phyloP scores from a whole-genome alignment of 2,329 filamentous ascomycete species.

The Colletotrichum costaricense region DNA sequence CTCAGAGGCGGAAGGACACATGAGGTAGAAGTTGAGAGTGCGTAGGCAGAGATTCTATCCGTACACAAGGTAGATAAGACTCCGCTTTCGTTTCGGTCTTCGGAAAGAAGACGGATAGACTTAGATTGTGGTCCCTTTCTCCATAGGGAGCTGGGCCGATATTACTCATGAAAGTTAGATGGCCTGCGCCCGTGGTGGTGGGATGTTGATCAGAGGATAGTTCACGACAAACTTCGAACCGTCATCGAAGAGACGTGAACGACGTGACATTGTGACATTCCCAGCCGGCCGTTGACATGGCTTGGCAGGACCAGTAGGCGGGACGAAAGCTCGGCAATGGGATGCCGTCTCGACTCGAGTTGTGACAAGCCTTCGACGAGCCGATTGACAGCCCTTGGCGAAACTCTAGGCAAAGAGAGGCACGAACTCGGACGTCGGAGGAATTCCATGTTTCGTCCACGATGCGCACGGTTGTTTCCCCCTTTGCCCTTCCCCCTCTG shows the following conservation, averaged over 20 bases:
- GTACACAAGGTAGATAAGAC: background rate
- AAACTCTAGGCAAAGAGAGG: slow-evolving; percentile 5
- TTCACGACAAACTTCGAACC: background rate
- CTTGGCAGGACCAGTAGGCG: slow-evolving; percentile 22
- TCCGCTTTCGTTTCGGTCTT: slow-evolving; percentile 19
- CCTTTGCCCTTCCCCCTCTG: background rate
- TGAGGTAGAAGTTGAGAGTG: background rate
- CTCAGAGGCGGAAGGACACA: slow-evolving; percentile 10
- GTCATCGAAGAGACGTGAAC: background rate
- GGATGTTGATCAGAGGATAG: background rate
- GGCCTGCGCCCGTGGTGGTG: background rate
- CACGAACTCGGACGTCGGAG: slow-evolving; percentile 17
- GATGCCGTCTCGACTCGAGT: slow-evolving; percentile 25
- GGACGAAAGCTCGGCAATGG: slow-evolving; percentile 31
- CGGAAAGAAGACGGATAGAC: slow-evolving; percentile 15
- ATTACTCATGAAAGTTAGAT: background rate
- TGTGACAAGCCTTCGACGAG: slow-evolving; percentile 33
- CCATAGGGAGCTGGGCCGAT: background rate
- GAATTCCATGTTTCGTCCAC: slow-evolving; percentile 28
- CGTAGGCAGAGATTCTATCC: background rate
- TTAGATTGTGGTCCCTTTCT: slow-evolving; percentile 16
- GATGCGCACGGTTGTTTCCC: slow-evolving; percentile 24
- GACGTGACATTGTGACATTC: slow-evolving; percentile 21
- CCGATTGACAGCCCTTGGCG: slow-evolving; percentile 32
- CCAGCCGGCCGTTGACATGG: slow-evolving; percentile 21